Evolutionary conservation across 2,329 filamentous ascomycete genomes (phyloP).

Genomic region (Ceratocystis destructans): DNA sequence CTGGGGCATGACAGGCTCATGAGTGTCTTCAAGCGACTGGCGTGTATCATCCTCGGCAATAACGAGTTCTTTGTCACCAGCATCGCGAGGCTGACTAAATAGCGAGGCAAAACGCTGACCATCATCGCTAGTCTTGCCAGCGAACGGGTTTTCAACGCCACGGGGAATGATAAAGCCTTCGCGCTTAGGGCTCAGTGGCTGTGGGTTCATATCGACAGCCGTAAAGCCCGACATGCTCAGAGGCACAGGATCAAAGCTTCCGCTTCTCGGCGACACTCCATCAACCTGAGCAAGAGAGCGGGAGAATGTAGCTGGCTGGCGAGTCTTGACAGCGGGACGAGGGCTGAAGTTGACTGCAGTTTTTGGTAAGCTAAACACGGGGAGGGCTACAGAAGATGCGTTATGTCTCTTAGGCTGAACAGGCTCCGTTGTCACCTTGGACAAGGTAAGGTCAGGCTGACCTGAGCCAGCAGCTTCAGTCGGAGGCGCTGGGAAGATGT

Average conservation of each 20-base stretch:
- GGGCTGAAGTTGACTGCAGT: conserved; percentile 10
- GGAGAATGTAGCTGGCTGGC: background rate
- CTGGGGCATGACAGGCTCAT: conserved; percentile 36
- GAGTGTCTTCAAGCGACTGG: conserved; percentile 35
- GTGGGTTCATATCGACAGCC: conserved; percentile 16
- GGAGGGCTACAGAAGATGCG: background rate
- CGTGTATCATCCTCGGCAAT: conserved; percentile 54
- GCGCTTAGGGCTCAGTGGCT: conserved; percentile 34
- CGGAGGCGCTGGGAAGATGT: conserved; percentile 18
- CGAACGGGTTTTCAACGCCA: conserved; percentile 28
- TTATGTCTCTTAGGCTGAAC: conserved; percentile 6
- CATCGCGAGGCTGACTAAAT: conserved; percentile 28
- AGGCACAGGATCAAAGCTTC: background rate
- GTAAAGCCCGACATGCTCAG: conserved; percentile 14
- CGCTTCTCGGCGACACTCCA: conserved; percentile 9
- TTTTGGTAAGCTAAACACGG: conserved; percentile 9
- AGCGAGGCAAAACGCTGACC: conserved; percentile 31
- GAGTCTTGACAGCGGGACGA: background rate
- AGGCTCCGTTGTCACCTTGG: conserved; percentile 9
- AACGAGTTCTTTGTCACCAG: conserved; percentile 24
- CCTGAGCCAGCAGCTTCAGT: background rate
- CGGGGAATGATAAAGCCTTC: conserved; percentile 44
- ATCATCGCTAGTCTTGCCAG: conserved; percentile 21
- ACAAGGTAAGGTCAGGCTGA: background rate
- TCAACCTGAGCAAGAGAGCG: conserved; percentile 7